phyloP scores from a whole-genome alignment of 2,329 filamentous ascomycete genomes.

The Xylariaceae sp. region DNA sequence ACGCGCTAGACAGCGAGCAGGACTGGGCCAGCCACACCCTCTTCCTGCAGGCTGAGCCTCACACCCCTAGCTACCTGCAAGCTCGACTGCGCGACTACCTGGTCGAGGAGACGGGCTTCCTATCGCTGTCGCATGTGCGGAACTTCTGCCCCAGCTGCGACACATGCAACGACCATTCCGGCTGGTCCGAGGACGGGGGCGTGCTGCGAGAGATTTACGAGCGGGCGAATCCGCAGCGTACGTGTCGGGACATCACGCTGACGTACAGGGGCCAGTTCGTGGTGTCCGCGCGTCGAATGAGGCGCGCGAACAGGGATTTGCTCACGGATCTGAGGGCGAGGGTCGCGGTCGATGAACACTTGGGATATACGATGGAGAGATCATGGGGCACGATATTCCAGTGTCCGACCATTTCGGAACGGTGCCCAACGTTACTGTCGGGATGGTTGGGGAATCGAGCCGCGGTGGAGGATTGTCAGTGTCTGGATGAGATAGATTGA shows the following conservation, averaged over 20 bases:
- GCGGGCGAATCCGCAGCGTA: slow-evolving; percentile 9
- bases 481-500: slow-evolving; percentile 12
- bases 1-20: slow-evolving; percentile 12
- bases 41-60: slow-evolving; percentile 19
- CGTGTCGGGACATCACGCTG: slow-evolving; percentile 15
- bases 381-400: slow-evolving; percentile 16
- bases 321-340: slow-evolving; percentile 11
- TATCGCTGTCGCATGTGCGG: slow-evolving; percentile 17
- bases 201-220: slow-evolving; percentile 14
- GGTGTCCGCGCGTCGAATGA: slow-evolving; percentile 17
- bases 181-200: slow-evolving; percentile 12
- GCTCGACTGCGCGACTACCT: slow-evolving; percentile 18
- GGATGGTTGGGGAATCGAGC: slow-evolving; percentile 18
- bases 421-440: slow-evolving; percentile 17
- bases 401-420: slow-evolving; percentile 18
- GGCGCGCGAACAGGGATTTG: slow-evolving; percentile 11
- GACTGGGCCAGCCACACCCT: slow-evolving; percentile 19
- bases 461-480: slow-evolving; percentile 17
- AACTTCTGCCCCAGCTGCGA: slow-evolving; percentile 18
- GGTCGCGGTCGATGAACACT: slow-evolving; percentile 8
- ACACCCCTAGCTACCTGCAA: slow-evolving; percentile 16
- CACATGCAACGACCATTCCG: slow-evolving; percentile 18
- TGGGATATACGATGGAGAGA: slow-evolving; percentile 17
- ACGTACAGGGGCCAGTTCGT: slow-evolving; percentile 19
- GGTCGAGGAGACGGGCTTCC: slow-evolving; percentile 15